Evolutionary conservation across 805 yeast genomes (phyloP), one percentile per base, ranked within the genome.

Genomic region (Candida sithepensis): DNA sequence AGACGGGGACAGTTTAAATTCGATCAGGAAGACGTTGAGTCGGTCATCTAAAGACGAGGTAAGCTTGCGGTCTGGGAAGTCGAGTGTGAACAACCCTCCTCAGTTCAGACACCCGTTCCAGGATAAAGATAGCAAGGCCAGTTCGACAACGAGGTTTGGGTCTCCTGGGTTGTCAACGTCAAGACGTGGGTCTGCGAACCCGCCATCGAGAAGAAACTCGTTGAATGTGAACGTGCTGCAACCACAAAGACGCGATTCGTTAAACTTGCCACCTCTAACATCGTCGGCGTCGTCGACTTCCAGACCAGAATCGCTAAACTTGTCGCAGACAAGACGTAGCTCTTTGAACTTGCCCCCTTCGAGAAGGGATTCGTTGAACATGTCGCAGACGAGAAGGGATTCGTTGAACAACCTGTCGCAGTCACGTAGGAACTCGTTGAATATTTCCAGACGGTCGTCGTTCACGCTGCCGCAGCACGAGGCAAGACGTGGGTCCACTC

Each of bases 71-170:
- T 18, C 41, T 42, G n/a, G 38, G 7, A 43, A 21, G 26, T 42
- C 52, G 3, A n/a, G 30, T 34, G 23, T 49, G 16, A 43, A 39
- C 21, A 41, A 32, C n/a, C 68, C 73, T 1, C 86, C 85, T 2
- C 75, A 69, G 42, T 85, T 85, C 60, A 72, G 94, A 58, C 69
- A 81, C 14, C 92, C 92, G 0, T 85, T 85, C 59, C 88, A 83
- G 59, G 87, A 83, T 1, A 56, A 55, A 23, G 55, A 52, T 14
- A 34, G 50, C 7, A 9, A 52, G 2, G 50, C 51, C 12, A 46
- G 64, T 5, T 24, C 59, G 6, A 39, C 49, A 14, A 43, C 55
- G 7, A 49, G 55, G 24, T 45, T 51, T 9, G 54, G 54, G 1
- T 53, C 60, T 4, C 51, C 56, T 3, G 41, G 43, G 4, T 23